These are phyloP conservation scores for Hylodesmum podocarpum DNA, from an alignment of 306 rosid genomes.

Conservation along the genomic window DNA sequence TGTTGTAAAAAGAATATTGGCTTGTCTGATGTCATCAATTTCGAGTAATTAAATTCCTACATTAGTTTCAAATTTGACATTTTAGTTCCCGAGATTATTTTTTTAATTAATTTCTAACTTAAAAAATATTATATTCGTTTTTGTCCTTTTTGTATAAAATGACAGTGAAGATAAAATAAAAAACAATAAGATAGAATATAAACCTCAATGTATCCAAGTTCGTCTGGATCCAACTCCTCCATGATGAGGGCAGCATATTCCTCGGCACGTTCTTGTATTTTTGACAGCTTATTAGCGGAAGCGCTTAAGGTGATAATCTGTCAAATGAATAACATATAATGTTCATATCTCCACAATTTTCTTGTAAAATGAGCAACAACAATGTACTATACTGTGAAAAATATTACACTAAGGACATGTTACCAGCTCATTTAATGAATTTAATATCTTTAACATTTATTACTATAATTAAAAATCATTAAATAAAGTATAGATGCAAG, in stretches of 20 bases:
- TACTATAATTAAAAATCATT: background rate
- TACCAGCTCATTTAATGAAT: background rate
- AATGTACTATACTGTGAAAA: background rate
- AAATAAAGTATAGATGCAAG: no score
- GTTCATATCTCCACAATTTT: background rate
- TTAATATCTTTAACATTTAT: background rate
- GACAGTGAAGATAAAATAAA: background rate
- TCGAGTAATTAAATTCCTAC: no score
- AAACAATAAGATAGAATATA: background rate
- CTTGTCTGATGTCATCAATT: no score
- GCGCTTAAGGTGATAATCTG: slow-evolving; percentile 86
- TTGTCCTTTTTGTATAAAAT: background rate
- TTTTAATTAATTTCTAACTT: background rate
- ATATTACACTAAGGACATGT: background rate
- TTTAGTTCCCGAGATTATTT: background rate
- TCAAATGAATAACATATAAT: background rate
- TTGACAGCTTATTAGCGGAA: slow-evolving; percentile 81
- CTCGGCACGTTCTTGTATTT: slow-evolving; percentile 71
- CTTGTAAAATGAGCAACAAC: background rate
- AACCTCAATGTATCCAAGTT: slow-evolving; percentile 81
- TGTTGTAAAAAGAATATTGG: no score
- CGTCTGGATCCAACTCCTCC: slow-evolving; percentile 88
- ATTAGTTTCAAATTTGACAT: background rate
- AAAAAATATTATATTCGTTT: background rate
- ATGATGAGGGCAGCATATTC: slow-evolving; percentile 93